Conservation (phyloP, 768 basidiomycete genomes). For the Myochromella boudieri region DNA sequence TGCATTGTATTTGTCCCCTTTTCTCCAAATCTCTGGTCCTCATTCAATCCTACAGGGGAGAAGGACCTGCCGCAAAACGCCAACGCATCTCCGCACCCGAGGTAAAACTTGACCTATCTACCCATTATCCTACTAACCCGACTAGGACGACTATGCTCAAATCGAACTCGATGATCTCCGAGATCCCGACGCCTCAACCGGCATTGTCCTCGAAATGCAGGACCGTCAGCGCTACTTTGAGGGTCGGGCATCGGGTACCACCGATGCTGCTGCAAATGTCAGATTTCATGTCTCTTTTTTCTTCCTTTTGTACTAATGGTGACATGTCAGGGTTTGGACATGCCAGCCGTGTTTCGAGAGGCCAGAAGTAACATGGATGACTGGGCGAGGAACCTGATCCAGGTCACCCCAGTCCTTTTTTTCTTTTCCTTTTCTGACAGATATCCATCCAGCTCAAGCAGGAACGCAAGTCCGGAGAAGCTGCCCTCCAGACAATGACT, state of each 20-base stretch:
- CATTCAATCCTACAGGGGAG: constrained; percentile 41
- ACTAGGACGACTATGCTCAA: constrained; percentile 42
- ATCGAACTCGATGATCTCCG: constrained; percentile 88
- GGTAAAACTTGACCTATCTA: constrained; percentile 29
- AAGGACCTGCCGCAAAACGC: constrained; percentile 59
- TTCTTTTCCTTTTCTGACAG: neutral
- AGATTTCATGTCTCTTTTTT: neutral
- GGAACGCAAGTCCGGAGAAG: constrained; percentile 66
- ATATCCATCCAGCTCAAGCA: constrained; percentile 52
- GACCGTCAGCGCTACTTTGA: constrained; percentile 84
- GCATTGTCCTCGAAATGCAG: constrained; percentile 85
- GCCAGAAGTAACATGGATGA: constrained; percentile 45
- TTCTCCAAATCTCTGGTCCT: neutral
- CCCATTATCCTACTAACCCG: neutral
- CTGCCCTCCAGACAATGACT: constrained; percentile 73
- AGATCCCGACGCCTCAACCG: constrained; percentile 60
- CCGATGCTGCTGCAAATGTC: constrained; percentile 28
- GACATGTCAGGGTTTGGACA: constrained; percentile 32
- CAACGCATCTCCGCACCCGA: constrained; percentile 44
- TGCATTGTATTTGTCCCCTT: constrained; percentile 53
- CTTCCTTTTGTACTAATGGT: neutral
- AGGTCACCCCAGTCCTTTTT: constrained; percentile 34
- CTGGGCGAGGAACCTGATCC: constrained; percentile 59
- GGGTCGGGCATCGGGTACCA: constrained; percentile 45
- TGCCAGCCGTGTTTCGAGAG: constrained; percentile 46